Percentiles rank a stretch among this genome's conserved stretches.
Evolutionary conservation across 768 basidiomycete species (phyloP).

Genomic region (Psilocybe azurescens): DNA sequence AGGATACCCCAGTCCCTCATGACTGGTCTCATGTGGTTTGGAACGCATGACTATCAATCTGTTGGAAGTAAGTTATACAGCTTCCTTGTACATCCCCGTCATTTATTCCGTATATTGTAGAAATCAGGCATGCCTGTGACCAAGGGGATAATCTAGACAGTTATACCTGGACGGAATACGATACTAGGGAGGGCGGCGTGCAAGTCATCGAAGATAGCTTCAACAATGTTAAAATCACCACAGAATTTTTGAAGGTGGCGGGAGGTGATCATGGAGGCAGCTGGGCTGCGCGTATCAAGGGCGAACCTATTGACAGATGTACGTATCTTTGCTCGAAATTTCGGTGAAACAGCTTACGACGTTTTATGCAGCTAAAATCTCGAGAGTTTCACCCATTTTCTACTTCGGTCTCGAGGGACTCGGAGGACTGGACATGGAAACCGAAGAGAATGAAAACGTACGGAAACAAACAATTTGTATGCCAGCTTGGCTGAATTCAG

Average conservation of each 20-base stretch:
- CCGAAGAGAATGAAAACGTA: constrained; percentile 77
- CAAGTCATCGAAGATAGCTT: constrained; percentile 81
- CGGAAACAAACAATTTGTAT: constrained; percentile 24
- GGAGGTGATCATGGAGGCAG: constrained; percentile 85
- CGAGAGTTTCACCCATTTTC: constrained; percentile 80
- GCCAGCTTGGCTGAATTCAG: background rate
- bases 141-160: constrained; percentile 81
- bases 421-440: constrained; percentile 82
- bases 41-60: constrained; percentile 83
- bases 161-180: constrained; percentile 90
- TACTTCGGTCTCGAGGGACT: constrained; percentile 90
- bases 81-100: background rate
- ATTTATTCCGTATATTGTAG: constrained; percentile 42
- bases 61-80: constrained; percentile 53
- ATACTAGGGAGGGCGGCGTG: constrained; percentile 83
- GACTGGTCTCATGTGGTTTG: constrained; percentile 95
- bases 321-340: constrained; percentile 14
- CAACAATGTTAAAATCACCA: constrained; percentile 88
- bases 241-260: constrained; percentile 85
- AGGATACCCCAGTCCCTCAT: constrained; percentile 87
- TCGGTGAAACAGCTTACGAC: background rate
- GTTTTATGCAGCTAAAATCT: constrained; percentile 46
- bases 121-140: constrained; percentile 85
- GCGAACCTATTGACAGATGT: constrained; percentile 77
- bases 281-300: constrained; percentile 87